Conservation (phyloP, 345 rosid species). For the Brassica napus region DNA sequence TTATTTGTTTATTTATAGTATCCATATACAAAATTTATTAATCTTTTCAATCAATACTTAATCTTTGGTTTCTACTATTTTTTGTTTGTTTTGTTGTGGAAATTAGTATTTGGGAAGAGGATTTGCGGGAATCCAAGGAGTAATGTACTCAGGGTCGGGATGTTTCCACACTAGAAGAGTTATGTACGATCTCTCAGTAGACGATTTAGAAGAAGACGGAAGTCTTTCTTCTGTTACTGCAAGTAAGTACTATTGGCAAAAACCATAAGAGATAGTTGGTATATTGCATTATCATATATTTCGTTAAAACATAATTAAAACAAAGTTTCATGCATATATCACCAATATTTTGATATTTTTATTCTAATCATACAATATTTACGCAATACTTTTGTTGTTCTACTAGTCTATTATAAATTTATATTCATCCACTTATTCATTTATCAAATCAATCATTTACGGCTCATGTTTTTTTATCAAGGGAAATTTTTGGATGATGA, state of each 20-base stretch:
- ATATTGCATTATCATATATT: background rate
- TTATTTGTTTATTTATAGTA: background rate
- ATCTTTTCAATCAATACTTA: background rate
- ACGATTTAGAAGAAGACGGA: background rate
- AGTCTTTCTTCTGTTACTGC: background rate
- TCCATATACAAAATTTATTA: no score
- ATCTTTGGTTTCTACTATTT: background rate
- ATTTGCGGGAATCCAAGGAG: background rate
- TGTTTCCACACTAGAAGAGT: background rate
- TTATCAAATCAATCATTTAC: background rate
- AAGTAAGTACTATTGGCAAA: slow-evolving; percentile 3
- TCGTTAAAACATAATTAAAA: background rate
- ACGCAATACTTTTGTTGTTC: background rate
- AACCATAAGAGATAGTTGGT: background rate
- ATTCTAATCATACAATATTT: no score
- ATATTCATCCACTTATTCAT: background rate
- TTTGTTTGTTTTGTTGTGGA: background rate
- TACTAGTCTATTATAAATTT: background rate
- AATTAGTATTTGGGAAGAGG: background rate
- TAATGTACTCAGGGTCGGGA: background rate
- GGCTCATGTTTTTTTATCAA: background rate
- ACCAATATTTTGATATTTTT: no score
- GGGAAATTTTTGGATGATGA: slow-evolving; percentile 24
- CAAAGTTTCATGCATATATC: background rate
- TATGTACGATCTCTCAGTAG: background rate